Percentiles rank a stretch among this genome's conserved stretches.
Conservation (phyloP, 2,329 filamentous ascomycete genomes). For the Fusarium metavorans region DNA sequence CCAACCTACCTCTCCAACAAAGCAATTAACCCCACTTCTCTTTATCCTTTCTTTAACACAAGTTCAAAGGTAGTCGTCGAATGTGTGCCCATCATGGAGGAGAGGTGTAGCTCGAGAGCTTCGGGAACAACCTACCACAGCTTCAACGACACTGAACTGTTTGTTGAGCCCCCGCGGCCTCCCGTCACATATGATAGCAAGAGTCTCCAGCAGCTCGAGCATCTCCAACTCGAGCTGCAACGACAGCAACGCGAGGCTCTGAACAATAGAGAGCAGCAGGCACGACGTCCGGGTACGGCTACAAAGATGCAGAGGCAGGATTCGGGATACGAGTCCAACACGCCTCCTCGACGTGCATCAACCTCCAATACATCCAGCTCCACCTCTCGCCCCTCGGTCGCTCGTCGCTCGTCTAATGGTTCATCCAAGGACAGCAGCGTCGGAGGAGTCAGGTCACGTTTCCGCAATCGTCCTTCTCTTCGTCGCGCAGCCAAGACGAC, state of each 20-base stretch:
- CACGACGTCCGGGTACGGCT: conserved; percentile 47
- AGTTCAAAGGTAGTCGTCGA: conserved; percentile 16
- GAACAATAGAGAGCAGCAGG: conserved; percentile 32
- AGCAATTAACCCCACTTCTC: conserved; percentile 1
- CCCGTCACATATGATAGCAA: conserved; percentile 40
- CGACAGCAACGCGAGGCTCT: conserved; percentile 31
- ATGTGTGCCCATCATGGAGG: conserved; percentile 46
- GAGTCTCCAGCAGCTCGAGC: conserved; percentile 37
- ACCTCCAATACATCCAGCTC: conserved; percentile 49
- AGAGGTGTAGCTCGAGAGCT: conserved; percentile 56
- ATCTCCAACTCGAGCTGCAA: conserved; percentile 37
- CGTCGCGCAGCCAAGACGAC: conserved; percentile 58
- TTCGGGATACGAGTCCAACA: conserved; percentile 69
- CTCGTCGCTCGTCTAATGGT: conserved; percentile 51
- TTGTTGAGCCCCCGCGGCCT: conserved; percentile 55
- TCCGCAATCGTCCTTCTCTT: conserved; percentile 55
- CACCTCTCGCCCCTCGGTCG: conserved; percentile 45
- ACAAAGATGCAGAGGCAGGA: conserved; percentile 66
- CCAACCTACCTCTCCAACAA: not conserved
- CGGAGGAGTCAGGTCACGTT: conserved; percentile 42
- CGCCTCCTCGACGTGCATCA: conserved; percentile 53
- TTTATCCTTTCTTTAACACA: not conserved
- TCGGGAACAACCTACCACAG: conserved; percentile 67
- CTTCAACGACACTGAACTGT: conserved; percentile 63
- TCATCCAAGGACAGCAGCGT: conserved; percentile 41